A percentile compares a stretch with the other conserved stretches of the same genome.
Evolutionary conservation across 2,329 filamentous ascomycete species (phyloP).

Genomic region (Emydomyces testavorans): DNA sequence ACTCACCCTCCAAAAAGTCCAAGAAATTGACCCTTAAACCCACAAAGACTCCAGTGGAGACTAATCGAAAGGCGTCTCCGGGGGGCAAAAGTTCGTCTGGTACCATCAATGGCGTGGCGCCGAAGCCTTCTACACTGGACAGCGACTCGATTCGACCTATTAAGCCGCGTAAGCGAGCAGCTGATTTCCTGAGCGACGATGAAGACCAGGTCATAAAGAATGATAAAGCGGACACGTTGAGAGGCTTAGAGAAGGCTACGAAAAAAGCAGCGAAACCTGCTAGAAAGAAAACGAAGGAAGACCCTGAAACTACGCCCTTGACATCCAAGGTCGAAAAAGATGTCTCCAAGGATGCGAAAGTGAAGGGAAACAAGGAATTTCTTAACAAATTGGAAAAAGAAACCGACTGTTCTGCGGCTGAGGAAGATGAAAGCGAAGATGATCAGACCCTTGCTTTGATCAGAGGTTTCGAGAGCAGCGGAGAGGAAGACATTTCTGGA

Average conservation of each 20-base stretch:
- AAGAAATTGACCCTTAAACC: conserved; percentile 39
- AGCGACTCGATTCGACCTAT: conserved; percentile 27
- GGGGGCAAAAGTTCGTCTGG: conserved; percentile 25
- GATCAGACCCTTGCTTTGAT: conserved; percentile 46
- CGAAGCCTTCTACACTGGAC: conserved; percentile 24
- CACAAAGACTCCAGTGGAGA: conserved; percentile 21
- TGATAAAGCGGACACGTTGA: conserved; percentile 33
- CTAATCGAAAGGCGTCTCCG: conserved; percentile 24
- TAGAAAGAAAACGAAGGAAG: conserved; percentile 38
- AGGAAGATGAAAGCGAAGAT: conserved; percentile 31
- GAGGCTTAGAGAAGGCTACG: conserved; percentile 37
- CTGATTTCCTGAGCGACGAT: conserved; percentile 38
- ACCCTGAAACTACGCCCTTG: conserved; percentile 17
- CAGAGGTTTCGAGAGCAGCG: conserved; percentile 45
- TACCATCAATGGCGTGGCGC: conserved; percentile 17
- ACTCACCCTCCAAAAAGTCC: conserved; percentile 48
- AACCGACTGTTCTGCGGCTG: conserved; percentile 2
- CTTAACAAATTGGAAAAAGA: conserved; percentile 16
- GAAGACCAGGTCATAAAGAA: conserved; percentile 26
- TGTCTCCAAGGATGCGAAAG: conserved; percentile 23
- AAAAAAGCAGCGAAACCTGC: conserved; percentile 16
- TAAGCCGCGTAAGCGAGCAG: conserved; percentile 39
- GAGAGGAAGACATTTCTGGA: conserved; percentile 38
- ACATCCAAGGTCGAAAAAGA: conserved; percentile 27
- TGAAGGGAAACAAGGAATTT: conserved; percentile 14